A percentile compares a stretch with the other conserved stretches of the same genome.
These are phyloP conservation scores for Bisporella sp. DNA, from an alignment of 2,329 filamentous ascomycete genomes.

Conservation along the genomic window DNA sequence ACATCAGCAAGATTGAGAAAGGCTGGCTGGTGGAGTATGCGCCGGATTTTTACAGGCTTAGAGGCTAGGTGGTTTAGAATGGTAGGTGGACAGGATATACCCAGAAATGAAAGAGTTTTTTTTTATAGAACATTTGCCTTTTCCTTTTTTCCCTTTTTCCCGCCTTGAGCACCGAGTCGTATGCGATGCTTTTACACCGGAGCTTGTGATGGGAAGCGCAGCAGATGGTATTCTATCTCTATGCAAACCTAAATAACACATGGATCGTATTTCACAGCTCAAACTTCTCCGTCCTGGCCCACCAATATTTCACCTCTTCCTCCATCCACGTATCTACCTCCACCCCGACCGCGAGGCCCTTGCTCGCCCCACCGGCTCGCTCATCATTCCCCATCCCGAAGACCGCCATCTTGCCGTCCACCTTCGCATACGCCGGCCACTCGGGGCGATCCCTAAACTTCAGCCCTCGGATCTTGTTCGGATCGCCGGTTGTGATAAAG, in stretches of 20 bases:
- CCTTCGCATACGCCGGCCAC: constrained; percentile 17
- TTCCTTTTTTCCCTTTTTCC: no score
- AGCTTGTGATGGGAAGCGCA: no score
- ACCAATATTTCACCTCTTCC: constrained; percentile 54
- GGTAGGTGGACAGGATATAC: no score
- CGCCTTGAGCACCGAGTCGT: no score
- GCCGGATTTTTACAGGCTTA: constrained; percentile 64
- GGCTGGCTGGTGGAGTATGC: constrained; percentile 88
- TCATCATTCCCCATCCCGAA: constrained; percentile 58
- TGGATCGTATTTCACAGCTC: constrained; percentile 21
- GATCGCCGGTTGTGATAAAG: constrained; percentile 26
- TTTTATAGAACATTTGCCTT: no score
- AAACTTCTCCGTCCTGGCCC: constrained; percentile 42
- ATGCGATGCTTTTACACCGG: no score
- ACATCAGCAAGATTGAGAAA: constrained; percentile 91
- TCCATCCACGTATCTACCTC: constrained; percentile 36
- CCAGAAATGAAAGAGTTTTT: no score
- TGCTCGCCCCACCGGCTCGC: constrained; percentile 28
- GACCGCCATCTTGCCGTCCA: constrained; percentile 34
- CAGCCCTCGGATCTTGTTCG: constrained; percentile 19
- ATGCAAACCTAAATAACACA: background rate
- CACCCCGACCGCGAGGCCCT: constrained; percentile 38
- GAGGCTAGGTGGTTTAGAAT: no score
- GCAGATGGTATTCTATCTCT: background rate
- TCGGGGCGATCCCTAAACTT: constrained; percentile 7